Evolutionary conservation across 768 basidiomycete species (phyloP).

Genomic region (Pleurotus platypus): DNA sequence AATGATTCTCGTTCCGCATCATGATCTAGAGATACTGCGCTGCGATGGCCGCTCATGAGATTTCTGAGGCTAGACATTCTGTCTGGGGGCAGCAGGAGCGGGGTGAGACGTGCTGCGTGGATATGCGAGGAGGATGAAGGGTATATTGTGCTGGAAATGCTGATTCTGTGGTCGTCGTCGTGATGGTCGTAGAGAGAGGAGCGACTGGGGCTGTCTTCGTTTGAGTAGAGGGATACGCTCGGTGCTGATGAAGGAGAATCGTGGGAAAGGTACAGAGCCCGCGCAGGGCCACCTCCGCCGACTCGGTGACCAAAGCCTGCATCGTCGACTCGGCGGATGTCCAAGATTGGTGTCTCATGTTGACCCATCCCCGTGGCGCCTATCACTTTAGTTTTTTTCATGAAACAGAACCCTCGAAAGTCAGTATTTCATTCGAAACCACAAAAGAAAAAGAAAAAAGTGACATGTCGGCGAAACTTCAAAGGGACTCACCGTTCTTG

Average conservation of each 20-base stretch:
- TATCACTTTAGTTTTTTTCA: neutral
- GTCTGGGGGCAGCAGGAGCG: constrained; percentile 18
- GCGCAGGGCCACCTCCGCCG: neutral
- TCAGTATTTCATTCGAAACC: neutral
- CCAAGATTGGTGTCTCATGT: constrained; percentile 4
- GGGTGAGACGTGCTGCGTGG: constrained; percentile 18
- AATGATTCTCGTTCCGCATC: constrained; percentile 28
- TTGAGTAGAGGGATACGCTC: constrained; percentile 17
- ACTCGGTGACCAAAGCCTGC: constrained; percentile 2
- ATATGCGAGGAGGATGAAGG: constrained; percentile 26
- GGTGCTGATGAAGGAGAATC: constrained; percentile 11
- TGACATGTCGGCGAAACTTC: neutral
- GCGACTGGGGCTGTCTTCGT: constrained; percentile 22
- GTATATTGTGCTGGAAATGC: constrained; percentile 39
- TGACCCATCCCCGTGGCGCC: constrained; percentile 2
- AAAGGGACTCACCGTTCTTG: neutral
- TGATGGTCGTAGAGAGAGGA: constrained; percentile 22
- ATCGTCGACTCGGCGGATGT: constrained; percentile 3
- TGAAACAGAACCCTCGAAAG: constrained; percentile 4
- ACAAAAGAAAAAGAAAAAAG: neutral
- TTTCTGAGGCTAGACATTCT: constrained; percentile 22
- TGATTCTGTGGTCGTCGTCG: constrained; percentile 32
- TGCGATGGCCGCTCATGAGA: constrained; percentile 2
- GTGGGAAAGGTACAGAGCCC: constrained; percentile 6
- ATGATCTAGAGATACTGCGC: neutral